Conservation (phyloP, 164 flowering plant species). For the Protea cynaroides region DNA sequence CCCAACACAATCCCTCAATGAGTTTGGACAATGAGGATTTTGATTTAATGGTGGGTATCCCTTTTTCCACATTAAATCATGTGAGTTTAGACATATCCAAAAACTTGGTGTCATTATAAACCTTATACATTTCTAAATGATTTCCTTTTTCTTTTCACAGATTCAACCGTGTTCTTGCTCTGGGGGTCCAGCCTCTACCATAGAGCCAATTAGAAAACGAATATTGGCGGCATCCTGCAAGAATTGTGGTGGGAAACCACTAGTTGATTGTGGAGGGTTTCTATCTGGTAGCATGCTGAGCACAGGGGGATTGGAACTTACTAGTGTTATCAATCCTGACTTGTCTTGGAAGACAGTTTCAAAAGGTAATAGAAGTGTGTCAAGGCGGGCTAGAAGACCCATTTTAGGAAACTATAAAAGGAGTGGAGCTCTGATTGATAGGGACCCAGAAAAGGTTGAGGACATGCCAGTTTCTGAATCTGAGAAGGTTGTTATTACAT, state of each 20-base stretch:
- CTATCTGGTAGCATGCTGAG: constrained; percentile 30
- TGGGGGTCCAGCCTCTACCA: constrained; percentile 22
- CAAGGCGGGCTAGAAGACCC: constrained; percentile 27
- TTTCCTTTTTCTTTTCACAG: constrained; percentile 14
- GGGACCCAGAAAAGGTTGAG: constrained; percentile 22
- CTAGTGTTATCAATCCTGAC: constrained; percentile 25
- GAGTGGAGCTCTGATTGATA: constrained; percentile 17
- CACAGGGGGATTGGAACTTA: constrained; percentile 26
- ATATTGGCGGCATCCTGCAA: constrained; percentile 19
- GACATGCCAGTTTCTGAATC: constrained; percentile 50
- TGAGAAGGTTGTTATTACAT: constrained; percentile 45
- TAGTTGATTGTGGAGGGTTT: constrained; percentile 22
- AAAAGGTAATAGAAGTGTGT: constrained; percentile 25
- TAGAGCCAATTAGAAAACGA: constrained; percentile 11
- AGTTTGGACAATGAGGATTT: constrained; percentile 14
- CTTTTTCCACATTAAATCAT: neutral
- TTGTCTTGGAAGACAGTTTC: constrained; percentile 31
- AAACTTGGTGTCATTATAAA: neutral
- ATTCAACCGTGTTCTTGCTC: constrained; percentile 26
- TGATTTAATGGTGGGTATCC: constrained; percentile 26
- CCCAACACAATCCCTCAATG: neutral
- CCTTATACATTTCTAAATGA: constrained; percentile 1
- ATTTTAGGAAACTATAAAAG: constrained; percentile 16
- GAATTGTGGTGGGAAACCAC: constrained; percentile 23
- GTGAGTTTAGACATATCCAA: neutral